Evolutionary conservation across 2,329 filamentous ascomycete genomes (phyloP), one percentile per base, ranked within the genome.

Genomic region (Fusarium tricinctum): DNA sequence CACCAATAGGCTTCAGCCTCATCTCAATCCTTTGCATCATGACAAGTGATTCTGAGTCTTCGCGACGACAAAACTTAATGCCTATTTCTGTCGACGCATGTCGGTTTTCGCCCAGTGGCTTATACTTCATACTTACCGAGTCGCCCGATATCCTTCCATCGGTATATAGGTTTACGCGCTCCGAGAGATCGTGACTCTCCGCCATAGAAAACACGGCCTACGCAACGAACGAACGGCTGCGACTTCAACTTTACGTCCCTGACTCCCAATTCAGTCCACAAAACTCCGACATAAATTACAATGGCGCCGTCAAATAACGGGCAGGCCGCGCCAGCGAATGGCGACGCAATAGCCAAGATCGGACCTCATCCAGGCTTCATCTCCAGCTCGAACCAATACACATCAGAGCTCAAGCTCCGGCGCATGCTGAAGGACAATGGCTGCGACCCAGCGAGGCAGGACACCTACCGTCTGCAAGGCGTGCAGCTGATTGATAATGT

Each of bases 401-500:
- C 93, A 66, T 91, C 93, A 69, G 93, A 97, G 77, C 90, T 93
- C 73, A 89, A 89, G 72, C 87, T 98, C 57, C 90, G 93, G 64
- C 87, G 88, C 74, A 89, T 90, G 77, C 86, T 97, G 59, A 84
- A 86, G 44, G 86, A 88, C 20, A 89, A 90, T 65, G 89, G 89
- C 39, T 88, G 91, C 73, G 91, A 92, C 74, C 89, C 92, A 51
- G 88, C 91, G 38, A 89, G 92, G 58, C 94, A 98, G 78, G 92
- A 95, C 74, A 88, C 82, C 64, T 89, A 93, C 69, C 89, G 95
- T 52, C 81, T 98, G 44, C 93, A 96, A 74, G 96, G 95, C 19
- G 91, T 97, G 12, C 88, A 93, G 61, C 91, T 95, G 85, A 95
- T 99, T 66, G 93, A 97, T 75, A 92, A 89, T 64, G 91, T 97